Evolutionary conservation across 768 basidiomycete species (phyloP).

Genomic region (Boletus insuetus): DNA sequence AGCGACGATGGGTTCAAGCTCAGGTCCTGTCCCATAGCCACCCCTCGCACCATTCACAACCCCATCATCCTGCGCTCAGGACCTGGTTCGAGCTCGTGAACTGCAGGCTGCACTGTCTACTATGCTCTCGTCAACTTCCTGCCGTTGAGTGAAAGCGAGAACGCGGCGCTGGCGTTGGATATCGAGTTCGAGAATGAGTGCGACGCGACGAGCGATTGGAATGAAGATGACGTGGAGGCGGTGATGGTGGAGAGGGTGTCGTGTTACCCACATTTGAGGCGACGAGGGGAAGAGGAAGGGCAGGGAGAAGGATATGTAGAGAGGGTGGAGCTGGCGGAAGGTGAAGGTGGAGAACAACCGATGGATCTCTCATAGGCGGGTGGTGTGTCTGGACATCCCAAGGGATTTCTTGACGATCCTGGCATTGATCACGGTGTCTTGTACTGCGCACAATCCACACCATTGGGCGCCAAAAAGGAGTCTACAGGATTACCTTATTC

Average conservation of each 20-base stretch:
- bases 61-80: neutral
- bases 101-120: conserved; percentile 5
- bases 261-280: conserved; percentile 51
- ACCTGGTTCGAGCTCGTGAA: neutral
- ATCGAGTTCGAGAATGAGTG: conserved; percentile 89
- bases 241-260: conserved; percentile 66
- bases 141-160: conserved; percentile 42
- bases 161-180: conserved; percentile 57
- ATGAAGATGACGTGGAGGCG: conserved; percentile 83
- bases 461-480: too few relatives aligned
- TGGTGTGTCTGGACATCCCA: too few relatives aligned
- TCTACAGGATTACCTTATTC: too few relatives aligned
- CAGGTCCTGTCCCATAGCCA: neutral
- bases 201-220: conserved; percentile 90
- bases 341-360: neutral
- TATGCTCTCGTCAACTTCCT: conserved; percentile 25
- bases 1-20: conserved; percentile 5
- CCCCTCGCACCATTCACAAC: neutral
- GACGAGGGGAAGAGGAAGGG: neutral
- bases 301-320: neutral
- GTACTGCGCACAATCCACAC: too few relatives aligned
- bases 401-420: too few relatives aligned
- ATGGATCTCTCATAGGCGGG: conserved; percentile 1
- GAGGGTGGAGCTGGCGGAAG: neutral
- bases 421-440: too few relatives aligned